These are phyloP conservation scores for Mortierella sp. DNA, from an alignment of 371 early-diverging fungal species.

Conservation along the genomic window DNA sequence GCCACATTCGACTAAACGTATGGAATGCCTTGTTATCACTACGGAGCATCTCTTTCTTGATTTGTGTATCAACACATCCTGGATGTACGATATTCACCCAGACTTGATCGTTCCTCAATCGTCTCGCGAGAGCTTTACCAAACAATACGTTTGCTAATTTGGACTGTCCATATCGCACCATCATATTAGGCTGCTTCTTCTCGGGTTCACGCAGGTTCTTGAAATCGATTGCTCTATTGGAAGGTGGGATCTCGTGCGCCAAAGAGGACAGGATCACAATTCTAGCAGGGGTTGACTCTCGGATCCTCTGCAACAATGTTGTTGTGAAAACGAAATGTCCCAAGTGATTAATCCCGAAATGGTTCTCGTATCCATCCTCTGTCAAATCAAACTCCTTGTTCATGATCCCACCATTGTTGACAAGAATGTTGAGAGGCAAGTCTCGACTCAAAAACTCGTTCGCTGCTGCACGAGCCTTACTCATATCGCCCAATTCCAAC, in stretches of 20 bases:
- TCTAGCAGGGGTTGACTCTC: slow-evolving; percentile 62
- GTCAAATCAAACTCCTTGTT: slow-evolving; percentile 68
- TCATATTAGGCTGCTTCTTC: not conserved
- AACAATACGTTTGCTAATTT: slow-evolving; percentile 81
- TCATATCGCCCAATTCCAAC: slow-evolving; percentile 68
- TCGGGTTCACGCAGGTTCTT: slow-evolving; percentile 35
- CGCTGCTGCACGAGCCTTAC: slow-evolving; percentile 65
- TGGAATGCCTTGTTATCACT: slow-evolving; percentile 65
- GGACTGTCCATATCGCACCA: slow-evolving; percentile 62
- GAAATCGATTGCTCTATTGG: slow-evolving; percentile 48
- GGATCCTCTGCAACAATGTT: slow-evolving; percentile 70
- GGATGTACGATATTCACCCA: slow-evolving; percentile 76
- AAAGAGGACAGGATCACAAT: slow-evolving; percentile 61
- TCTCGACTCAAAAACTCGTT: slow-evolving; percentile 60
- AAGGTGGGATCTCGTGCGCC: slow-evolving; percentile 47
- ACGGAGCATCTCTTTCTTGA: slow-evolving; percentile 61
- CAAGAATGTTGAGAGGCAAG: slow-evolving; percentile 68
- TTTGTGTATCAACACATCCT: slow-evolving; percentile 62
- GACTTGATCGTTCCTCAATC: slow-evolving; percentile 22
- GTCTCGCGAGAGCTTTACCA: slow-evolving; percentile 63
- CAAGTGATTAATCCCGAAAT: slow-evolving; percentile 45
- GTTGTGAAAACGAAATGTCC: slow-evolving; percentile 74
- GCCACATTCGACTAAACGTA: slow-evolving; percentile 49
- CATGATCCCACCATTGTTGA: slow-evolving; percentile 80
- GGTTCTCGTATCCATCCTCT: slow-evolving; percentile 74